Conservation (phyloP, 345 rosid species). For the Arabidopsis suecica region DNA sequence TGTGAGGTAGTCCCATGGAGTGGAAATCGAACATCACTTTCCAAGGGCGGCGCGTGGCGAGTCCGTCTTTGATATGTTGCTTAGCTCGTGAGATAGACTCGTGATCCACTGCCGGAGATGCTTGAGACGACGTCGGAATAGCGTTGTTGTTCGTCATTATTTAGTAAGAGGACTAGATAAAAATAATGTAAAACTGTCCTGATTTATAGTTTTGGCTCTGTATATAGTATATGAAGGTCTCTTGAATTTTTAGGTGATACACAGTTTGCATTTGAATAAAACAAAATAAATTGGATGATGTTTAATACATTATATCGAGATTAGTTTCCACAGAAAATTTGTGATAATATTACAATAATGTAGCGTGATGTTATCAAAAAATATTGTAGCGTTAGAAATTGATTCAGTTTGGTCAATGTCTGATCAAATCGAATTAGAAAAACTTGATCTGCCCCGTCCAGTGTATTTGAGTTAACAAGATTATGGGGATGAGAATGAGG, state of each 20-base stretch:
- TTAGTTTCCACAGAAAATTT: neutral
- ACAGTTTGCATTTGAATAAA: too few relatives aligned
- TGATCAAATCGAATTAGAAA: too few relatives aligned
- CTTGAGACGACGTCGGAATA: slow-evolving; percentile 70
- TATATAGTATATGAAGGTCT: neutral
- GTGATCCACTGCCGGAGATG: slow-evolving; percentile 42
- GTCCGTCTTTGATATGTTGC: slow-evolving; percentile 59
- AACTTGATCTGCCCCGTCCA: slow-evolving; percentile 81
- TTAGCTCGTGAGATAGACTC: slow-evolving; percentile 70
- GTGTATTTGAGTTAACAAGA: slow-evolving; percentile 74
- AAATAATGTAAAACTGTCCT: neutral
- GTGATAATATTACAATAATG: neutral
- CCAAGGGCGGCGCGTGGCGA: slow-evolving; percentile 76
- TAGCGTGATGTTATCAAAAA: neutral
- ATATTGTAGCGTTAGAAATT: neutral
- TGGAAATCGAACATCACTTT: slow-evolving; percentile 59
- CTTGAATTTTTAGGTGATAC: neutral
- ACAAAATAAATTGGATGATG: neutral
- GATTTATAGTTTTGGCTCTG: neutral
- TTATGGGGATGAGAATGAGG: slow-evolving; percentile 33
- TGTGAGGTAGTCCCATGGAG: slow-evolving; percentile 51
- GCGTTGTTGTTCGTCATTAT: slow-evolving; percentile 73
- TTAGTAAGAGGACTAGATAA: neutral
- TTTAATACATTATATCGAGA: neutral
- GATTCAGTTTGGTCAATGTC: neutral